Percentiles rank a stretch among this genome's conserved stretches.
Evolutionary conservation across 192 early-diverging fungal genomes (phyloP).

Genomic region (Linderina pennispora): DNA sequence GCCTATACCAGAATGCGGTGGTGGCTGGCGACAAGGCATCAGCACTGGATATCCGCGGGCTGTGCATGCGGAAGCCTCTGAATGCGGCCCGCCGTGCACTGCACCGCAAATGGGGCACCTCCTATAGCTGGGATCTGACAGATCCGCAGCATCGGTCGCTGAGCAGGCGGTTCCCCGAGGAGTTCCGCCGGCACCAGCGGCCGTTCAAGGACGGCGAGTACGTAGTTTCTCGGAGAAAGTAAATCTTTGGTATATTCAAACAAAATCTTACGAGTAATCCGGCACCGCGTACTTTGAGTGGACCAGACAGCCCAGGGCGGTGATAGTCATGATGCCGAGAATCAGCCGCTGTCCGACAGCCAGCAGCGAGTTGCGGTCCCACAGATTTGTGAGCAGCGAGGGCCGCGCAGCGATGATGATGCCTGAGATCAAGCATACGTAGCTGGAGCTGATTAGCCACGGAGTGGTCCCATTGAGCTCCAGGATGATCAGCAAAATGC

Average conservation of each 20-base stretch:
- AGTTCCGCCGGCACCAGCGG: slow-evolving; percentile 20
- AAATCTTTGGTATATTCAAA: too few species aligned
- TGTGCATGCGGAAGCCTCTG: slow-evolving; percentile 46
- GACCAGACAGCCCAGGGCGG: slow-evolving; percentile 13
- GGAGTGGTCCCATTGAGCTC: slow-evolving; percentile 29
- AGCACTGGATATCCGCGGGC: slow-evolving; percentile 37
- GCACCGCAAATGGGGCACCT: slow-evolving; percentile 55
- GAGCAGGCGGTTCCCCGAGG: slow-evolving; percentile 39
- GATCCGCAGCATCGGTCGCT: slow-evolving; percentile 31
- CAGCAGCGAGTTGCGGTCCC: slow-evolving; percentile 4
- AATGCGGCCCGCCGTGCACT: slow-evolving; percentile 32
- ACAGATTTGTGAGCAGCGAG: slow-evolving; percentile 8
- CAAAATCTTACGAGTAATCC: too few species aligned
- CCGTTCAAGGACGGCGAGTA: slow-evolving; percentile 40
- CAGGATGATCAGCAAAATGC: slow-evolving; percentile 22
- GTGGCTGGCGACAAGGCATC: slow-evolving; percentile 48
- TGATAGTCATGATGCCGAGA: slow-evolving; percentile 8
- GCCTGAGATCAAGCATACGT: slow-evolving; percentile 25
- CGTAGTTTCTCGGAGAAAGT: slow-evolving; percentile 5
- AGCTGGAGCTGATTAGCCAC: slow-evolving; percentile 30
- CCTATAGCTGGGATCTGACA: slow-evolving; percentile 45
- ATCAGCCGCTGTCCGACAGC: slow-evolving; percentile 16
- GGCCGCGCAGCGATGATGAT: slow-evolving; percentile 16
- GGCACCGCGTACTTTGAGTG: slow-evolving; percentile 6
- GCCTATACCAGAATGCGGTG: slow-evolving; percentile 49